These are phyloP conservation scores for Cladosporium velox DNA, from an alignment of 2,329 filamentous ascomycete genomes.

Conservation along the genomic window DNA sequence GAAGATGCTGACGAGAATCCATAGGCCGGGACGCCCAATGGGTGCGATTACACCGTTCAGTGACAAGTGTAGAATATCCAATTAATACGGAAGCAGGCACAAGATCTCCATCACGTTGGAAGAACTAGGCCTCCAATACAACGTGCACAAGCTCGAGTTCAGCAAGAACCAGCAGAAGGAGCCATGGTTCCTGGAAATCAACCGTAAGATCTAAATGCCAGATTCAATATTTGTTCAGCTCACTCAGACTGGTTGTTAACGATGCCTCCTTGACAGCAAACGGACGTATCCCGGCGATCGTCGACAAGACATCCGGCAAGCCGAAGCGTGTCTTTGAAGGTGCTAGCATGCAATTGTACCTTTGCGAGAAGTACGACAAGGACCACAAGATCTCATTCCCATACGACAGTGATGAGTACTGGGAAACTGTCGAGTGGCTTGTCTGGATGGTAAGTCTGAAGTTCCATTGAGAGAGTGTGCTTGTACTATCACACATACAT, in stretches of 20 bases:
- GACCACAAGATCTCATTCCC: conserved; percentile 27
- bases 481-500: not conserved
- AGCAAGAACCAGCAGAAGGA: conserved; percentile 73
- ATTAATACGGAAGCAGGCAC: not conserved
- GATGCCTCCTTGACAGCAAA: conserved; percentile 54
- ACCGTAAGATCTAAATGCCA: conserved; percentile 47
- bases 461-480: not conserved
- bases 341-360: conserved; percentile 26
- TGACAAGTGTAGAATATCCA: too few species aligned
- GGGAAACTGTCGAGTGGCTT: conserved; percentile 56
- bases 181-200: conserved; percentile 83
- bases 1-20: not conserved
- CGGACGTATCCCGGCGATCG: conserved; percentile 81
- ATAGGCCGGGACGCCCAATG: not conserved
- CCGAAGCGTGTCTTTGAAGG: conserved; percentile 67
- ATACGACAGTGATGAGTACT: conserved; percentile 25
- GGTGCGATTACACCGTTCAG: too few species aligned
- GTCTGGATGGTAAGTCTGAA: conserved; percentile 29
- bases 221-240: not conserved
- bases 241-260: not conserved
- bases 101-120: conserved; percentile 74
- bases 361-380: conserved; percentile 31
- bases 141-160: conserved; percentile 69
- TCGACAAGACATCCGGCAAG: conserved; percentile 66
- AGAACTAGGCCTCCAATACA: conserved; percentile 75